phyloP scores from a whole-genome alignment of 768 basidiomycete species.

The Mycena haematopus region DNA sequence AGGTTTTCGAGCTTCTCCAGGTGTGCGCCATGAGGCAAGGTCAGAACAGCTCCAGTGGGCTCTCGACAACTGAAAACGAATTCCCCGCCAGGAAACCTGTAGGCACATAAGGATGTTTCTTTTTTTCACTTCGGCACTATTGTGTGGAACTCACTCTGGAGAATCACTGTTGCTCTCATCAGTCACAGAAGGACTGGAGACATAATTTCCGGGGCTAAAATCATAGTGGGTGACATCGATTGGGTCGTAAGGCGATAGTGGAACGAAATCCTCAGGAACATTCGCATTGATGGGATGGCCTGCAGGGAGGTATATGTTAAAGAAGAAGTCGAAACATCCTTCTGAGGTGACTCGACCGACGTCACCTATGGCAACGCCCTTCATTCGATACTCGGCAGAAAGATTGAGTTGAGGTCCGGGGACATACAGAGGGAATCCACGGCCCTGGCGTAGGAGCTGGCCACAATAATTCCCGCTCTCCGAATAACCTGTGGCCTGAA shows the following conservation, averaged over 20 bases:
- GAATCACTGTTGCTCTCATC: neutral
- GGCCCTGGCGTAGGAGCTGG: slow-evolving; percentile 9
- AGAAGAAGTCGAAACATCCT: slow-evolving; percentile 41
- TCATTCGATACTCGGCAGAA: slow-evolving; percentile 29
- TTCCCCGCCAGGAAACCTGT: slow-evolving; percentile 1
- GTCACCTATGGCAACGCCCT: slow-evolving; percentile 41
- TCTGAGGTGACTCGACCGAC: slow-evolving; percentile 38
- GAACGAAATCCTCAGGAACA: slow-evolving; percentile 36
- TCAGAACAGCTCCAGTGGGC: slow-evolving; percentile 28
- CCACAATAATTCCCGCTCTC: neutral
- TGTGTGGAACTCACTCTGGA: neutral
- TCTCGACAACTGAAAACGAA: slow-evolving; percentile 1
- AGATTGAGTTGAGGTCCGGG: slow-evolving; percentile 35
- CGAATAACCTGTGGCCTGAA: neutral
- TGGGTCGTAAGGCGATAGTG: neutral
- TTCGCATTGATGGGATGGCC: slow-evolving; percentile 34
- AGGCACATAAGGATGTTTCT: neutral
- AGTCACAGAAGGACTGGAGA: neutral
- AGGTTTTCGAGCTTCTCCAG: slow-evolving; percentile 20
- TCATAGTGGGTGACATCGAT: neutral
- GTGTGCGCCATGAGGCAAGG: slow-evolving; percentile 28
- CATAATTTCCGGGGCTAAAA: slow-evolving; percentile 10
- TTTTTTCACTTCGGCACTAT: neutral
- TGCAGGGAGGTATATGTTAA: slow-evolving; percentile 39
- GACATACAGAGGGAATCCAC: slow-evolving; percentile 40